phyloP scores from a whole-genome alignment of 495 filamentous ascomycete species.

The Neurospora sp. region DNA sequence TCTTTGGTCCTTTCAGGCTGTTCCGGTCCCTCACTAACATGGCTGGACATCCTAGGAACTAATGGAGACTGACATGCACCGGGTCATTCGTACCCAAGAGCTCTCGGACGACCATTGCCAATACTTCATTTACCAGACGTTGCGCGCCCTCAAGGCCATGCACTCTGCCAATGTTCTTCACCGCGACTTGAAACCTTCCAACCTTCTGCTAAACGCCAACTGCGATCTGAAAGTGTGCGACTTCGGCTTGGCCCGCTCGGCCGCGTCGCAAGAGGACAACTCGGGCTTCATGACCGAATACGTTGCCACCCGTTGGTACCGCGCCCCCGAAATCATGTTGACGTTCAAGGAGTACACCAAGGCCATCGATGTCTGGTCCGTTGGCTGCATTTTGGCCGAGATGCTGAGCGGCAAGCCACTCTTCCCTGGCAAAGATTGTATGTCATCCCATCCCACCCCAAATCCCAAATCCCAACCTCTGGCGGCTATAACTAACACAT shows the following conservation, averaged over 20 bases:
- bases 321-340: constrained; percentile 99
- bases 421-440: constrained; percentile 98
- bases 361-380: constrained; percentile 99
- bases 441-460: constrained; percentile 18
- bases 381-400: constrained; percentile 98
- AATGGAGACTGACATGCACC: constrained; percentile 99
- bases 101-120: constrained; percentile 98
- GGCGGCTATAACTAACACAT: not conserved
- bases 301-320: constrained; percentile 97
- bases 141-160: constrained; percentile 97
- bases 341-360: constrained; percentile 99
- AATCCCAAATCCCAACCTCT: not conserved
- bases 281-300: constrained; percentile 99
- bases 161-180: constrained; percentile 98
- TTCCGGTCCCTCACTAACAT: not conserved
- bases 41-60: constrained; percentile 54
- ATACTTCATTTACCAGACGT: constrained; percentile 99
- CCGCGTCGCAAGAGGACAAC: constrained; percentile 92
- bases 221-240: constrained; percentile 99
- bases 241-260: constrained; percentile 90
- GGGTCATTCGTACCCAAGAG: constrained; percentile 97
- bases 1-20: not conserved
- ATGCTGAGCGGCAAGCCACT: constrained; percentile 98
- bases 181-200: constrained; percentile 94
- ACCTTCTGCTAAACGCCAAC: constrained; percentile 94